Conservation (phyloP, 2,329 filamentous ascomycete species). For the Salinomyces thailandicus region DNA sequence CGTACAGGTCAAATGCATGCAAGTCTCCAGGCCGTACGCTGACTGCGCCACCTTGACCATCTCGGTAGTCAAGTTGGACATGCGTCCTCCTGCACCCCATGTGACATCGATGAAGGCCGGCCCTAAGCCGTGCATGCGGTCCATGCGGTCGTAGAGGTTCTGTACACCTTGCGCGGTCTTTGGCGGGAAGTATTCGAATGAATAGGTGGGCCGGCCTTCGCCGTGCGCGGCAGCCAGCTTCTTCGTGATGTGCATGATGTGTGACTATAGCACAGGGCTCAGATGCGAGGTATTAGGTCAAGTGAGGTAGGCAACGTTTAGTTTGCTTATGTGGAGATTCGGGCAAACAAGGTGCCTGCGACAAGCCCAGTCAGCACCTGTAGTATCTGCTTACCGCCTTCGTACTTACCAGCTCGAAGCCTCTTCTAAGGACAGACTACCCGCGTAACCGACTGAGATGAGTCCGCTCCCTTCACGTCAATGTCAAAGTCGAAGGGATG, state of each 20-base stretch:
- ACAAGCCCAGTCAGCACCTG: too few species aligned
- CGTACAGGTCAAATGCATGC: conserved; percentile 97
- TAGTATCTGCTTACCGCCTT: too few species aligned
- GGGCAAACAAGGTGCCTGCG: too few species aligned
- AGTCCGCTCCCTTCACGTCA: too few species aligned
- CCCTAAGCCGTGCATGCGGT: conserved; percentile 91
- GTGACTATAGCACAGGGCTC: neutral
- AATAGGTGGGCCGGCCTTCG: conserved; percentile 78
- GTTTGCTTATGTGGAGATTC: too few species aligned
- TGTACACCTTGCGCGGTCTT: conserved; percentile 97
- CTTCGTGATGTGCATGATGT: conserved; percentile 83
- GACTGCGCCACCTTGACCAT: conserved; percentile 96
- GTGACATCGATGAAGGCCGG: conserved; percentile 97
- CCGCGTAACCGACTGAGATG: too few species aligned
- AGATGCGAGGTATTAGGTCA: neutral
- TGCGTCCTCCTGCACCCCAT: conserved; percentile 88
- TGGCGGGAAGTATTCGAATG: conserved; percentile 98
- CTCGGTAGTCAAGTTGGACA: conserved; percentile 87
- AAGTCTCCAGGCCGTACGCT: conserved; percentile 91
- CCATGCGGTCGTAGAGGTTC: conserved; percentile 98
- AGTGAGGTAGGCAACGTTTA: too few species aligned
- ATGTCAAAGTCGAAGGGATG: too few species aligned
- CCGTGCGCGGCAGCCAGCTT: conserved; percentile 76
- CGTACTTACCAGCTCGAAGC: too few species aligned
- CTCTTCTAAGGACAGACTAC: too few species aligned